Conservation (phyloP, 768 basidiomycete species). For the Favolaschia claudopus region DNA sequence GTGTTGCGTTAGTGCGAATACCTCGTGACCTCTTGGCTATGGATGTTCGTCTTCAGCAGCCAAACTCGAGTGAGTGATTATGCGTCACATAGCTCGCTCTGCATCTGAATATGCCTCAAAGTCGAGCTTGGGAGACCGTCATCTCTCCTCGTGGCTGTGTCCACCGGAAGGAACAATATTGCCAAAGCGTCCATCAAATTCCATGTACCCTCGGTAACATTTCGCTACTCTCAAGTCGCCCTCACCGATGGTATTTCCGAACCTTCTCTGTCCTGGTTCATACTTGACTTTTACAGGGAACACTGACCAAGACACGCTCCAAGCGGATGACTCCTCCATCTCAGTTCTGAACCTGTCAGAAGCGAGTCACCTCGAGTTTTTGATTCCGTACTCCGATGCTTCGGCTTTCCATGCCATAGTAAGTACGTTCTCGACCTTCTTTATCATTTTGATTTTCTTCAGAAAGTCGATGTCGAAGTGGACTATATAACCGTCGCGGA, state of each 20-base stretch:
- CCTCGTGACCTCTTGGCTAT: conserved; percentile 69
- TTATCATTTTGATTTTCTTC: neutral
- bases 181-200: conserved; percentile 60
- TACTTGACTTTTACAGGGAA: conserved; percentile 22
- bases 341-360: conserved; percentile 56
- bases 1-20: conserved; percentile 61
- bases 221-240: conserved; percentile 53
- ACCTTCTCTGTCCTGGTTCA: neutral
- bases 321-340: conserved; percentile 52
- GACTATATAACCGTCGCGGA: conserved; percentile 71
- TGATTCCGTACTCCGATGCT: conserved; percentile 72
- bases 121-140: conserved; percentile 72
- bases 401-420: conserved; percentile 71
- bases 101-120: conserved; percentile 34
- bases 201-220: conserved; percentile 59
- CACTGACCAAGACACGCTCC: conserved; percentile 34
- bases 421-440: conserved; percentile 28
- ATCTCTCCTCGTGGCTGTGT: conserved; percentile 61
- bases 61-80: conserved; percentile 49
- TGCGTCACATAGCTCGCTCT: neutral
- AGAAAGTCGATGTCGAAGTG: conserved; percentile 76
- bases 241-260: conserved; percentile 43
- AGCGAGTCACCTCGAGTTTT: conserved; percentile 54
- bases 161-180: conserved; percentile 75
- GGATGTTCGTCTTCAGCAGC: conserved; percentile 68